phyloP scores from a whole-genome alignment of 495 filamentous ascomycete species.

The Aspergillus bertholletiae region DNA sequence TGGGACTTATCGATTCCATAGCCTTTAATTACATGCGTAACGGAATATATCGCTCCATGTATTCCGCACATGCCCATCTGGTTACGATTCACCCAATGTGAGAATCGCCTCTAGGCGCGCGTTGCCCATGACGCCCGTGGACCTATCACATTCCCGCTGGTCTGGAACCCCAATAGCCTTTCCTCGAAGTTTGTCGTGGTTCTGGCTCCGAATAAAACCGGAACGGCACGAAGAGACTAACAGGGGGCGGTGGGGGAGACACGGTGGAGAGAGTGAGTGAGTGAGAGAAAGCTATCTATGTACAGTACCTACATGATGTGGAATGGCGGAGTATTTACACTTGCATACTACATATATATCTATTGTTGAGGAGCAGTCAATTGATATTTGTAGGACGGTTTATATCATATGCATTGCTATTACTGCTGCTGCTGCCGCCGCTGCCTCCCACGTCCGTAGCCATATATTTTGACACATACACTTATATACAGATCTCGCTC shows the following conservation, averaged over 20 bases:
- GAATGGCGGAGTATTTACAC: background rate
- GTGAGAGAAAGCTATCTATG: no score
- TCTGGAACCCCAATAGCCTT: slow-evolving; percentile 15
- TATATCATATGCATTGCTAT: background rate
- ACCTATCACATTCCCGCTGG: slow-evolving; percentile 20
- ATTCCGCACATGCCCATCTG: background rate
- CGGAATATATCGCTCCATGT: background rate
- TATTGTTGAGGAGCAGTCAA: background rate
- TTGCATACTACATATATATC: background rate
- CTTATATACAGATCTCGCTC: background rate
- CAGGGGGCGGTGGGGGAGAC: background rate
- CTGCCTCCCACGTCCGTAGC: no score
- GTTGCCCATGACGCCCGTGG: slow-evolving; percentile 6
- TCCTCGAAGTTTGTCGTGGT: background rate
- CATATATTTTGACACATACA: background rate
- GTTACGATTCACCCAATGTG: background rate
- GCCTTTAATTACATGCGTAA: background rate
- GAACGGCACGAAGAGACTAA: background rate
- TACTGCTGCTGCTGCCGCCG: background rate
- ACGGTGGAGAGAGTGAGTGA: no score
- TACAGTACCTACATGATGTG: background rate
- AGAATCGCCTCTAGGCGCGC: background rate
- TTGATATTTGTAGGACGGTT: background rate
- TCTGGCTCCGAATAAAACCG: slow-evolving; percentile 3
- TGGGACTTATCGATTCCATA: background rate